Conservation (phyloP, 2,329 filamentous ascomycete genomes). For the Microdochium bolleyi region DNA sequence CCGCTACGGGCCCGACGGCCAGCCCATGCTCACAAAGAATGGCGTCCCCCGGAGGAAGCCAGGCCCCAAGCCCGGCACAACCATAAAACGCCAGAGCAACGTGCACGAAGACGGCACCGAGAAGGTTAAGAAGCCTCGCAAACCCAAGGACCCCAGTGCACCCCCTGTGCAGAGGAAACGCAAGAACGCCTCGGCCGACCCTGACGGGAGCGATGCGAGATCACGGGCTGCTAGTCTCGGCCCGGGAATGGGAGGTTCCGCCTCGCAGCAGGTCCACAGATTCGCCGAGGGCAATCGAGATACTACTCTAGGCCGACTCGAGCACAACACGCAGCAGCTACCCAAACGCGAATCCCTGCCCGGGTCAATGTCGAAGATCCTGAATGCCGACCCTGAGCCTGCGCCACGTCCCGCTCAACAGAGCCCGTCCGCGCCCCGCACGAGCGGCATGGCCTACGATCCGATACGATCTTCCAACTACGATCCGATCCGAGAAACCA, state of each 20-base stretch:
- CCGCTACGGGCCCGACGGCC: constrained; percentile 22
- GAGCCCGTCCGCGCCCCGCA: constrained; percentile 40
- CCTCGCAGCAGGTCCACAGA: not conserved
- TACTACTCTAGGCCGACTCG: constrained; percentile 14
- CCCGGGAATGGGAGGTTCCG: not conserved
- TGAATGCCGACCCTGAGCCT: constrained; percentile 44
- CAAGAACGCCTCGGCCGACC: constrained; percentile 33
- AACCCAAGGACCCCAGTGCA: constrained; percentile 52
- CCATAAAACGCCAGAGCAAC: constrained; percentile 33
- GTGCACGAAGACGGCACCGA: constrained; percentile 23
- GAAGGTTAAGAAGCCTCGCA: constrained; percentile 45
- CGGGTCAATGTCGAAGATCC: constrained; percentile 46
- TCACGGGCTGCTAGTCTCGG: constrained; percentile 15
- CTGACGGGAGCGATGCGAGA: constrained; percentile 15
- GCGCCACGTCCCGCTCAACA: constrained; percentile 32
- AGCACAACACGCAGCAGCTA: constrained; percentile 31
- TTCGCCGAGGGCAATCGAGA: not conserved
- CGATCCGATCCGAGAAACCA: constrained; percentile 56
- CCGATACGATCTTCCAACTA: constrained; percentile 74
- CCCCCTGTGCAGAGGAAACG: constrained; percentile 46
- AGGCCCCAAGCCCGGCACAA: constrained; percentile 55
- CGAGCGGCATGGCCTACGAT: constrained; percentile 80
- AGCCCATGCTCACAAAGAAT: constrained; percentile 43
- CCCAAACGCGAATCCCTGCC: constrained; percentile 43
- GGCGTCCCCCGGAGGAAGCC: constrained; percentile 56